phyloP scores from a whole-genome alignment of 2,329 filamentous ascomycete species.

The Cercospora zeae-maydis region DNA sequence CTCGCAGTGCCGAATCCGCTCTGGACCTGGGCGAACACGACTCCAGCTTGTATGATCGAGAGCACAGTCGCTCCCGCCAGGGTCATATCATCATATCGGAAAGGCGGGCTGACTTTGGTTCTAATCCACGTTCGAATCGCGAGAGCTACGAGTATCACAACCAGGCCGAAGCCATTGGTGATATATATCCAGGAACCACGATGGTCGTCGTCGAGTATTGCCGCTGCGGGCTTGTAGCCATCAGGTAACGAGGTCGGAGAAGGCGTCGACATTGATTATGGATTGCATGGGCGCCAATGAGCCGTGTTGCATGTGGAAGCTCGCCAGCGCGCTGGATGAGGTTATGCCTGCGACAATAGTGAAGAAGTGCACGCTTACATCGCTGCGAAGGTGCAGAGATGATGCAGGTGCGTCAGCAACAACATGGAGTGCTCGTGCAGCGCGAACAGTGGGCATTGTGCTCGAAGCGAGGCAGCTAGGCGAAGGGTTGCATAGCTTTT shows the following conservation, averaged over 20 bases:
- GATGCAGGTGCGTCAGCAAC: neutral
- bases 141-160: slow-evolving; percentile 41
- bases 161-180: slow-evolving; percentile 39
- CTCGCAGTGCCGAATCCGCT: slow-evolving; percentile 42
- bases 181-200: slow-evolving; percentile 44
- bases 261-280: slow-evolving; percentile 4
- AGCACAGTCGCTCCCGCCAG: slow-evolving; percentile 37
- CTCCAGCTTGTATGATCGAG: slow-evolving; percentile 38
- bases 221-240: slow-evolving; percentile 16
- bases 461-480: neutral
- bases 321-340: neutral
- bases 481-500: neutral
- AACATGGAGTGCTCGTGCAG: neutral
- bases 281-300: neutral
- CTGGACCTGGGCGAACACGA: slow-evolving; percentile 40
- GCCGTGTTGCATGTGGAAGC: neutral
- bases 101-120: slow-evolving; percentile 33
- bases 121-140: slow-evolving; percentile 42
- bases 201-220: slow-evolving; percentile 26
- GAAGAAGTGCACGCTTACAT: neutral
- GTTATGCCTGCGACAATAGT: neutral
- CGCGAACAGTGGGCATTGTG: neutral
- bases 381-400: neutral
- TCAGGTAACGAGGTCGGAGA: slow-evolving; percentile 5
- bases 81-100: slow-evolving; percentile 36